These are phyloP conservation scores for Aspergillus bridgeri DNA, from an alignment of 495 filamentous ascomycete species.

Conservation along the genomic window DNA sequence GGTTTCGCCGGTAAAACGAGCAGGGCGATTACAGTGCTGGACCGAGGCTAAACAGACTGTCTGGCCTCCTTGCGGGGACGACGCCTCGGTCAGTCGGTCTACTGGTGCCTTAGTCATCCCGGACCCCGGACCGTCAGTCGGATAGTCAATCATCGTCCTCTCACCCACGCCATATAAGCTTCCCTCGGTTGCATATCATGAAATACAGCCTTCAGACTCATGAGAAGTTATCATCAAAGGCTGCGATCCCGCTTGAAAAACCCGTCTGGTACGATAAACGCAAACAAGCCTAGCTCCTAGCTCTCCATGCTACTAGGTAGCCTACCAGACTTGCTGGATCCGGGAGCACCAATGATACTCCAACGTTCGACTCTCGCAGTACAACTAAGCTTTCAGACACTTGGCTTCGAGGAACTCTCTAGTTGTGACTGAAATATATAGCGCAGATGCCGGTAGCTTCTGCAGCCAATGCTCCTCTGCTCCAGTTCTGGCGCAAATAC, in stretches of 20 bases:
- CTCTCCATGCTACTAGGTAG: not conserved
- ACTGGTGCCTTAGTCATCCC: no score
- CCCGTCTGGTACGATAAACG: not conserved
- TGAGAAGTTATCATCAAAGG: not conserved
- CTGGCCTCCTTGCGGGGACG: slow-evolving; percentile 42
- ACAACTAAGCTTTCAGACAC: not conserved
- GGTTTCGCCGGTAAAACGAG: slow-evolving; percentile 8
- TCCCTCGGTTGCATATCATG: not conserved
- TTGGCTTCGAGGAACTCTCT: not conserved
- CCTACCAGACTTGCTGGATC: not conserved
- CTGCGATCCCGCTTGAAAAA: not conserved
- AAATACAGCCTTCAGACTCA: not conserved
- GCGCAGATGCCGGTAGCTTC: not conserved
- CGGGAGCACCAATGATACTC: not conserved
- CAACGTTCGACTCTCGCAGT: not conserved
- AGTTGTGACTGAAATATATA: not conserved
- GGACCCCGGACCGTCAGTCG: no score
- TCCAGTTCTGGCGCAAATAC: not conserved
- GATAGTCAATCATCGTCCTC: no score
- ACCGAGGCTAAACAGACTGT: slow-evolving; percentile 27
- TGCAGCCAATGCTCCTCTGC: no score
- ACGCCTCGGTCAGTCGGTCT: not conserved
- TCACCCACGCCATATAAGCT: no score
- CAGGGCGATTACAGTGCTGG: slow-evolving; percentile 8
- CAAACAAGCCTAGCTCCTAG: not conserved